Base-by-base conservation (phyloP, 148 eudicot genomes). In the Diospyros kaki region DNA sequence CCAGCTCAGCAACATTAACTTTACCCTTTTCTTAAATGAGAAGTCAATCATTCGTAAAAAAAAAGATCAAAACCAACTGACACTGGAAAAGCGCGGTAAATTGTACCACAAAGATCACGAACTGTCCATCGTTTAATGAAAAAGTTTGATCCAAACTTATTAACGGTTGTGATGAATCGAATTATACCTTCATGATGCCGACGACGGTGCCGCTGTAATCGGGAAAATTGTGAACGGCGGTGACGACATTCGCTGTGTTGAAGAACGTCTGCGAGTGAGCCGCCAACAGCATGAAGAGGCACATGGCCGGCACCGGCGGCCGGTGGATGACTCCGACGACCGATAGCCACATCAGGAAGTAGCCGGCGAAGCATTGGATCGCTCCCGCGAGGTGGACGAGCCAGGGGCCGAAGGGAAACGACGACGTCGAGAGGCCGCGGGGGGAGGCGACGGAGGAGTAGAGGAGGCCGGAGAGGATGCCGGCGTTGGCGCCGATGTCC, bases 401-500 rank as follows among this genome's bases (percentile, higher is more conserved):
- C 97, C 93, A 89, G 0, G 97, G 91, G 2, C 89, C 79, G 6
- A 61, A 55, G 8, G 62, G 41, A 41, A 69, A 54, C 1, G 54
- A 48, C 10, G 62, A 18, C 13, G 55, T 0, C 28, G 28, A 28
- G 28, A 28, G 59, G 38, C 65, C 38, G 40, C 66, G 15, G 55
- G 66, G 52, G 60, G 80, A 58, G 1, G 83, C 54, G 14, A 71
- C 83, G 71, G 86, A 75, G 71, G 94, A 64, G 87, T 90, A 95
- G 9, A 95, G 90, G 62, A 95, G 59, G 66, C 97, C 98, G 72
- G 98, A 92, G 44, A 95, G 70, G 13, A 90, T 61, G 2, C 98
- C 98, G 73, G 89, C 90, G 87, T 95, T 92, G 39, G 98, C 89
- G 51, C 98, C 97, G 73, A 95, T 90, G 76, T 95, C 98, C 60